phyloP scores from a whole-genome alignment of 345 rosid genomes.

The Viola odorata region DNA sequence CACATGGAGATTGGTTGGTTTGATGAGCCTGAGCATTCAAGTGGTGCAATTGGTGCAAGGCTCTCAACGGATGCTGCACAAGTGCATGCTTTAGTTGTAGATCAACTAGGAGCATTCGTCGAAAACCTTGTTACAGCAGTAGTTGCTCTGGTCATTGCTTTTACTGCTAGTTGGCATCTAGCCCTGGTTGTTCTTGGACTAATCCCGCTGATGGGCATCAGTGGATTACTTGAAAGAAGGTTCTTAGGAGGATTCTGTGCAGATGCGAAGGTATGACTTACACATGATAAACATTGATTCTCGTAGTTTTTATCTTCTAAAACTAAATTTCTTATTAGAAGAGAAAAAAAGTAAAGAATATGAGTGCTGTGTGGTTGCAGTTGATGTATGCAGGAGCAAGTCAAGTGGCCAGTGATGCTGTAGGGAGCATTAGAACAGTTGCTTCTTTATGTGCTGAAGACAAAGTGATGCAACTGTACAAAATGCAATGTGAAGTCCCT shows the following conservation, averaged over 20 bases:
- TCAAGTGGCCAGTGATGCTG: conserved; percentile 19
- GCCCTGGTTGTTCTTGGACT: conserved; percentile 7
- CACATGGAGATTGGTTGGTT: no score
- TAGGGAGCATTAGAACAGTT: no score
- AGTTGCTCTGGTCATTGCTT: no score
- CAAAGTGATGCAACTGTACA: not conserved
- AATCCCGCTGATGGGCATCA: conserved; percentile 11
- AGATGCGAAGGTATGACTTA: conserved; percentile 10
- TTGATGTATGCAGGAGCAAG: conserved; percentile 14
- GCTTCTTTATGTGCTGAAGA: no score
- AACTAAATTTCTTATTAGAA: no score
- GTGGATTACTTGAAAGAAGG: conserved; percentile 5
- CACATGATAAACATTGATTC: no score
- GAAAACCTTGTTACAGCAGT: conserved; percentile 1
- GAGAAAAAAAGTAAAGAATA: no score
- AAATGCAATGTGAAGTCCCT: no score
- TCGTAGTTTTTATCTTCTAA: no score
- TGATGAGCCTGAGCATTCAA: no score
- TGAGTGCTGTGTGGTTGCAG: conserved; percentile 13
- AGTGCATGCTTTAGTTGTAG: conserved; percentile 6
- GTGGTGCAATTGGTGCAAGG: no score
- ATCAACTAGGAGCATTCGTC: conserved; percentile 4
- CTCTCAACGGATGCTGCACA: conserved; percentile 8
- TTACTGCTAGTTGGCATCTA: no score
- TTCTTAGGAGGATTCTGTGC: conserved; percentile 15